Evolutionary conservation across 2,329 filamentous ascomycete genomes (phyloP).

Genomic region (Aspergillus texensis): DNA sequence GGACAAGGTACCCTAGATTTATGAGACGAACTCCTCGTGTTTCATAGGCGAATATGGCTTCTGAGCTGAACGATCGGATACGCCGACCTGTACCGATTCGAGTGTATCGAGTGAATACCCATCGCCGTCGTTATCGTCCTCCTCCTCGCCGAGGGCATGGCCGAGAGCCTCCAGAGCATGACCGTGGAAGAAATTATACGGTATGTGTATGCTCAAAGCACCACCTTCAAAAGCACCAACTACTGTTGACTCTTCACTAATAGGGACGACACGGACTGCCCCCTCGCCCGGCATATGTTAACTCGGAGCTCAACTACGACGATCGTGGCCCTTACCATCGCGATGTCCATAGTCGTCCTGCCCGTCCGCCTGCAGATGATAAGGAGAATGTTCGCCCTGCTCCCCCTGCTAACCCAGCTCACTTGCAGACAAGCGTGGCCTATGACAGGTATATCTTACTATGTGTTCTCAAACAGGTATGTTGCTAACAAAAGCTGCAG

Average conservation of each 20-base stretch:
- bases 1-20: not conserved
- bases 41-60: not conserved
- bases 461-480: not conserved
- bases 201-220: not conserved
- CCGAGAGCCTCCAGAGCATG: not conserved
- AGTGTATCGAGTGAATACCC: not conserved
- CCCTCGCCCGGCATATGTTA: not conserved
- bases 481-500: not conserved
- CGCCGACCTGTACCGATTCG: not conserved
- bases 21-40: not conserved
- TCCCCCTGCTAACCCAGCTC: not conserved
- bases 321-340: not conserved
- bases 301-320: slow-evolving; percentile 9
- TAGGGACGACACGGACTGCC: not conserved
- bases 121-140: not conserved
- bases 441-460: not conserved
- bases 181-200: not conserved
- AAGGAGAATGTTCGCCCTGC: not conserved
- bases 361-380: not conserved
- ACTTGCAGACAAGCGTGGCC: not conserved
- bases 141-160: not conserved
- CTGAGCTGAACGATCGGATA: not conserved
- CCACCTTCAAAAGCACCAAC: not conserved
- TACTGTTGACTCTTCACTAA: not conserved
- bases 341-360: not conserved